phyloP scores from a whole-genome alignment of 176 grass and related monocot species.

The Alloteropsis semialata region DNA sequence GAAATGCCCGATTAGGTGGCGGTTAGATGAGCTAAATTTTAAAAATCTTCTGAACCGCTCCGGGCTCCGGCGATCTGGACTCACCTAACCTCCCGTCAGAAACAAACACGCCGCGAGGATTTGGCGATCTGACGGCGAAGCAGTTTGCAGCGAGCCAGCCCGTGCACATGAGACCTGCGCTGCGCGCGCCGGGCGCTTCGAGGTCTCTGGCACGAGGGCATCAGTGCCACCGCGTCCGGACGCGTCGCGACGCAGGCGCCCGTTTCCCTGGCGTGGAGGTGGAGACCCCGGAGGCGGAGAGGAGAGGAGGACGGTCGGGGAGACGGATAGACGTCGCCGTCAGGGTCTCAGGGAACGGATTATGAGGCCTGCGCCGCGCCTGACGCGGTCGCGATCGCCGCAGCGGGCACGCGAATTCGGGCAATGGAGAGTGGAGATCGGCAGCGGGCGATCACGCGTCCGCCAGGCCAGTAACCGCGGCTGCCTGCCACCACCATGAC shows the following conservation, averaged over 20 bases:
- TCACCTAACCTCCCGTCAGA: not conserved
- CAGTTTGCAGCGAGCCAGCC: not conserved
- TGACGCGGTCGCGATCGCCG: constrained; percentile 7
- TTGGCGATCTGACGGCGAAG: not conserved
- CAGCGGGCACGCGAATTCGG: constrained; percentile 15
- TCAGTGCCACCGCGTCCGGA: not conserved
- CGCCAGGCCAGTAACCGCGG: not conserved
- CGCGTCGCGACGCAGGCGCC: not conserved
- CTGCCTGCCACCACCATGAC: not conserved
- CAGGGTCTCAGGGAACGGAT: constrained; percentile 19
- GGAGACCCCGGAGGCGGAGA: not conserved
- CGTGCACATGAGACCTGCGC: not conserved
- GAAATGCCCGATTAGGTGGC: constrained; percentile 8
- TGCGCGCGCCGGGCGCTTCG: not conserved
- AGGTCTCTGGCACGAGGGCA: not conserved
- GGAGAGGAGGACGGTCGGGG: not conserved
- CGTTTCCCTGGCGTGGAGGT: not conserved
- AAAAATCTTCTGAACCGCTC: constrained; percentile 7
- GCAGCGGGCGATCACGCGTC: not conserved
- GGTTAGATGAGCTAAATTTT: not conserved
- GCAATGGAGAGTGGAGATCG: not conserved
- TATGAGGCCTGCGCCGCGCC: constrained; percentile 5
- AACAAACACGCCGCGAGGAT: not conserved
- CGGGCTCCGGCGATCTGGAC: not conserved
- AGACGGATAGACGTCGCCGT: not conserved